A percentile compares a stretch with the other conserved stretches of the same genome.
phyloP scores from a whole-genome alignment of 306 rosid species.

The Quercus glauca region DNA sequence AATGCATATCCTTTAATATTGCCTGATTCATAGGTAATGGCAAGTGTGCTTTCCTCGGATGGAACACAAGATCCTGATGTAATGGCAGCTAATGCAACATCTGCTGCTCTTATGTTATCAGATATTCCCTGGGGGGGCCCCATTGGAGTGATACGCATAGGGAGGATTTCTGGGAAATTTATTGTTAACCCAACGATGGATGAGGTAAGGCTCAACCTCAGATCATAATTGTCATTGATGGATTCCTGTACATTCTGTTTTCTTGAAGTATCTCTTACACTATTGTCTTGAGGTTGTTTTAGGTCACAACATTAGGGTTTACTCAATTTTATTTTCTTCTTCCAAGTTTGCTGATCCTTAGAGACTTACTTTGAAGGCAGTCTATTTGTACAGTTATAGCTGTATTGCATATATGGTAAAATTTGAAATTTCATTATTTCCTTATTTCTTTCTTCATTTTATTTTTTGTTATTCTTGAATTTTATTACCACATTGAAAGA shows the following conservation, averaged over 20 bases:
- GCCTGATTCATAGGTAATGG: constrained; percentile 56
- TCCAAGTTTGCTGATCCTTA: constrained; percentile 5
- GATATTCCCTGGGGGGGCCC: constrained; percentile 99
- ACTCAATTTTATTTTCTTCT: background rate
- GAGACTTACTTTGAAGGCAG: background rate
- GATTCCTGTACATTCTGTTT: background rate
- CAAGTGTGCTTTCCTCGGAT: constrained; percentile 89
- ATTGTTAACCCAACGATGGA: constrained; percentile 87
- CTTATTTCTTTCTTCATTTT: no score
- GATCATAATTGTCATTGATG: background rate
- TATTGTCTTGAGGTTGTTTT: background rate
- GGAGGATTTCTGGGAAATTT: constrained; percentile 76
- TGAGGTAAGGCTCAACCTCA: constrained; percentile 53
- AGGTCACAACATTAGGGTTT: constrained; percentile 3
- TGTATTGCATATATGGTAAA: no score
- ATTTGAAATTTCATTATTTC: no score
- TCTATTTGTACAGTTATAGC: no score
- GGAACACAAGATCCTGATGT: constrained; percentile 94
- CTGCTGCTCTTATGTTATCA: constrained; percentile 94
- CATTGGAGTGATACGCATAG: constrained; percentile 86
- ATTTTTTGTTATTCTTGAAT: no score
- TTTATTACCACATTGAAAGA: no score
- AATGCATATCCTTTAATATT: background rate
- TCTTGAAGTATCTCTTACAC: background rate
- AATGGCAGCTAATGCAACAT: constrained; percentile 85